Evolutionary conservation across 768 basidiomycete genomes (phyloP).

Genomic region (Podaxis sp.): DNA sequence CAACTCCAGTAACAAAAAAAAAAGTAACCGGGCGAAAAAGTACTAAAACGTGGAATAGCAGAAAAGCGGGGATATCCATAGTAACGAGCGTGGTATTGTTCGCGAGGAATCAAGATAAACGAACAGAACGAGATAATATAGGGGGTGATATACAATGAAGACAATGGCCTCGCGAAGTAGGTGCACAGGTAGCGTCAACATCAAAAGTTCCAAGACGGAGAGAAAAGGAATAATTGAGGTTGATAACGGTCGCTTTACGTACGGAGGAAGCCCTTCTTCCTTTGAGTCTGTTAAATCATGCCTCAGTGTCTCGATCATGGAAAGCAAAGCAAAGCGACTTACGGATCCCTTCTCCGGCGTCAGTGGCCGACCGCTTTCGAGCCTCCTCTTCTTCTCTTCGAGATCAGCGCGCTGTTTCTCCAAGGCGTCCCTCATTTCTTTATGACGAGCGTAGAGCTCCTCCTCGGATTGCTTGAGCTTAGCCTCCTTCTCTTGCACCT

Average conservation of each 20-base stretch:
- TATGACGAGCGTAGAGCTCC: constrained; percentile 97
- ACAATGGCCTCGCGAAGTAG: constrained; percentile 26
- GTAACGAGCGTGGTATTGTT: constrained; percentile 60
- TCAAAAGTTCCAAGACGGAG: constrained; percentile 24
- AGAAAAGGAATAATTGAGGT: constrained; percentile 25
- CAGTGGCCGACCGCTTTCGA: constrained; percentile 92
- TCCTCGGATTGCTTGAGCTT: constrained; percentile 99
- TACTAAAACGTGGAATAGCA: constrained; percentile 52
- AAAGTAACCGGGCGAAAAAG: constrained; percentile 33
- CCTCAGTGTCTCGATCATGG: constrained; percentile 19
- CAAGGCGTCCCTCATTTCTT: constrained; percentile 99
- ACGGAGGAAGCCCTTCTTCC: constrained; percentile 78
- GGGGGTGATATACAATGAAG: constrained; percentile 41
- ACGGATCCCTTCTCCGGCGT: constrained; percentile 93
- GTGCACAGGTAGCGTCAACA: constrained; percentile 29
- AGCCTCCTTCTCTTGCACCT: constrained; percentile 98
- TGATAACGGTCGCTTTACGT: constrained; percentile 42
- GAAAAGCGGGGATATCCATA: constrained; percentile 51
- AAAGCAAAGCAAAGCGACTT: constrained; percentile 32
- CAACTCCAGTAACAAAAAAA: constrained; percentile 45
- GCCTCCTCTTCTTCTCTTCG: constrained; percentile 97
- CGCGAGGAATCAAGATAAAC: constrained; percentile 51
- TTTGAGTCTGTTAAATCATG: constrained; percentile 44
- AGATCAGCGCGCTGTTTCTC: constrained; percentile 95
- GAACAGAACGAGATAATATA: constrained; percentile 35